These are phyloP conservation scores for Cryptococcus wingfieldii DNA, from an alignment of 1,284 basidiomycete genomes.

Conservation along the genomic window DNA sequence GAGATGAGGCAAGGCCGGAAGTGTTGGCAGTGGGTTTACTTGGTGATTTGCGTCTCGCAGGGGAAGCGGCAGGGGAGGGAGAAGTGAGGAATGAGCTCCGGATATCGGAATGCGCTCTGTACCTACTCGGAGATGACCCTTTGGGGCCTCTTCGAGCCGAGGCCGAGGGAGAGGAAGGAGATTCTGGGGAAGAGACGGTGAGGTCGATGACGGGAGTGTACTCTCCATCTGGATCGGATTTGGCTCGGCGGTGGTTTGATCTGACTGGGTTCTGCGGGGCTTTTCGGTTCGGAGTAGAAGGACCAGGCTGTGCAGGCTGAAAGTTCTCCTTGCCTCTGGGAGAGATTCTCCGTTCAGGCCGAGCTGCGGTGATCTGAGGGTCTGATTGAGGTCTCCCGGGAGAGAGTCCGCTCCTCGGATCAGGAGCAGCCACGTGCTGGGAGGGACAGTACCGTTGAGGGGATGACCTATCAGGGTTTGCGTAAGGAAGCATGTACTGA, in stretches of 20 bases:
- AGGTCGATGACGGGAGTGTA: slow-evolving; percentile 15
- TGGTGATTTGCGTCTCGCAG: background rate
- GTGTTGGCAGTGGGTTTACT: background rate
- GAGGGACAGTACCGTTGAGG: background rate
- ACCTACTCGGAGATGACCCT: slow-evolving; percentile 15
- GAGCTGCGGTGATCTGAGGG: background rate
- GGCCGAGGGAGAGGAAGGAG: background rate
- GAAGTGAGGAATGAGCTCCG: background rate
- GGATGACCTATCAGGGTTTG: background rate
- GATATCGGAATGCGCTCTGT: background rate
- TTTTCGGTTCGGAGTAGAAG: background rate
- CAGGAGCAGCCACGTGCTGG: background rate
- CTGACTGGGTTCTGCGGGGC: background rate
- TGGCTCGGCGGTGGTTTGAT: background rate
- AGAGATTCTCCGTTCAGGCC: background rate
- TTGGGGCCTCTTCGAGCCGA: slow-evolving; percentile 13
- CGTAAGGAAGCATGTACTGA: background rate
- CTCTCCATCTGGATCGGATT: background rate
- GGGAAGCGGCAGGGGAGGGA: background rate
- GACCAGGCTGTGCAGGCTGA: background rate
- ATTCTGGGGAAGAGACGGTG: slow-evolving; percentile 12
- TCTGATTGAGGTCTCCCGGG: slow-evolving; percentile 12
- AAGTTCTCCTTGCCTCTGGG: background rate
- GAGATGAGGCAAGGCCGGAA: background rate
- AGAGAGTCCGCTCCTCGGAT: background rate